Percentiles rank a stretch among this genome's conserved stretches.
Conservation (phyloP, 2,329 filamentous ascomycete genomes). For the Lasiodiplodia hormozganensis region DNA sequence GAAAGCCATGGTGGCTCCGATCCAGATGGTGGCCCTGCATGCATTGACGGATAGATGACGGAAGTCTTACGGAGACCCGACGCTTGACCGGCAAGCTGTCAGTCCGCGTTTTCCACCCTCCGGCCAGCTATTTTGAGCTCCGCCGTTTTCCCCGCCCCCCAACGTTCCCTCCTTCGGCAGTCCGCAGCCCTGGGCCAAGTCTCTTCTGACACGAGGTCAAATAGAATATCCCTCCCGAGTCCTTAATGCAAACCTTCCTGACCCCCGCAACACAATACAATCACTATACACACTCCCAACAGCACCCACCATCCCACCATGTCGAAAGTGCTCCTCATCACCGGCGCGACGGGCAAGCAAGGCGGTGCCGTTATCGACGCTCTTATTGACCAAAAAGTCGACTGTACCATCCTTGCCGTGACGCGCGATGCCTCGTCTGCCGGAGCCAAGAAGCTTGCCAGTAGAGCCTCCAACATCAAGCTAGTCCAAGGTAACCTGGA, state of each 20-base stretch:
- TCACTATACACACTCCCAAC: neutral
- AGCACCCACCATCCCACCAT: slow-evolving; percentile 32
- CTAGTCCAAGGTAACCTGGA: slow-evolving; percentile 66
- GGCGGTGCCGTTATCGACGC: slow-evolving; percentile 53
- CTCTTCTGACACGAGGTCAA: neutral
- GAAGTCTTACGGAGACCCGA: slow-evolving; percentile 24
- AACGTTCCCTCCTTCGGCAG: neutral
- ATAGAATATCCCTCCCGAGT: slow-evolving; percentile 2
- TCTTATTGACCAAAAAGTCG: slow-evolving; percentile 44
- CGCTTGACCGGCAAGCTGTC: neutral
- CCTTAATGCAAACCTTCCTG: neutral
- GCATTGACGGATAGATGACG: neutral
- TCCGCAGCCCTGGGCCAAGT: neutral
- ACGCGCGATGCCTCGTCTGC: slow-evolving; percentile 63
- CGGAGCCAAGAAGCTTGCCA: slow-evolving; percentile 57
- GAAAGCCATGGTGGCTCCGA: neutral
- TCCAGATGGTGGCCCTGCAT: neutral
- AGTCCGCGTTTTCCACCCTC: neutral
- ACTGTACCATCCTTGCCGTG: slow-evolving; percentile 63
- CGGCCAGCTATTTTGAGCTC: neutral
- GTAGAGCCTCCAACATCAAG: slow-evolving; percentile 56
- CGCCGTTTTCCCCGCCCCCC: neutral
- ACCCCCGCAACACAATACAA: neutral
- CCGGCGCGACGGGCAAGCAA: slow-evolving; percentile 56
- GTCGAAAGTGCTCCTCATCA: slow-evolving; percentile 51